Percentiles rank a stretch among this genome's conserved stretches.
phyloP scores from a whole-genome alignment of 352 stramenopile genomes.

The Pythium dissotocum region DNA sequence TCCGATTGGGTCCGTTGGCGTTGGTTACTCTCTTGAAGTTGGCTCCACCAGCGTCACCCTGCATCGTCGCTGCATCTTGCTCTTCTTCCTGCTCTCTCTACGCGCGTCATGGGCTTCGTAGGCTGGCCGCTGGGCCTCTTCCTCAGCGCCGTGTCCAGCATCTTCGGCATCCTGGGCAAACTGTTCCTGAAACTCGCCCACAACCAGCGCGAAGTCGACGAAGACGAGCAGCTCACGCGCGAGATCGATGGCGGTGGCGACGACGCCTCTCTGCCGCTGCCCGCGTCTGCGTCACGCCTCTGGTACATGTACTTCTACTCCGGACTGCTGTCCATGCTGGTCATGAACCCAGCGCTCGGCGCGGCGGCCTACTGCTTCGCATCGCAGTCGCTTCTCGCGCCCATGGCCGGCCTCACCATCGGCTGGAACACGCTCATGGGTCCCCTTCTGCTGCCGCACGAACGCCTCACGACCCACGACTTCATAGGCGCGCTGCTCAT shows the following conservation, averaged over 20 bases:
- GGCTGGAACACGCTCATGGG: slow-evolving; percentile 83
- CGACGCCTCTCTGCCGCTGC: slow-evolving; percentile 9
- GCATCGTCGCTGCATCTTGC: neutral
- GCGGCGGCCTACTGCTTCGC: slow-evolving; percentile 76
- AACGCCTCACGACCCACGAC: slow-evolving; percentile 71
- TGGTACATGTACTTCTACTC: slow-evolving; percentile 75
- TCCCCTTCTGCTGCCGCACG: slow-evolving; percentile 65
- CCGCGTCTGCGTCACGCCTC: slow-evolving; percentile 21
- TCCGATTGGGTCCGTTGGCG: too few species aligned
- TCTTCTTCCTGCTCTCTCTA: neutral
- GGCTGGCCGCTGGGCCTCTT: slow-evolving; percentile 78
- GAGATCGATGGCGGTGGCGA: slow-evolving; percentile 23
- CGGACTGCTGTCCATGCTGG: slow-evolving; percentile 70
- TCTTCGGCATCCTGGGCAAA: slow-evolving; percentile 82
- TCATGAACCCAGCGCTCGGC: slow-evolving; percentile 69
- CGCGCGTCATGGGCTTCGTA: slow-evolving; percentile 40
- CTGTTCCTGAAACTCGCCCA: slow-evolving; percentile 81
- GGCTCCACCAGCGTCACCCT: neutral
- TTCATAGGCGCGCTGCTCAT: slow-evolving; percentile 76
- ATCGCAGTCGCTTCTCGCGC: slow-evolving; percentile 77
- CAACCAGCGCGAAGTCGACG: slow-evolving; percentile 64
- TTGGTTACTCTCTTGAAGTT: slow-evolving; percentile 22
- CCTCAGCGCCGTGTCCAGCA: slow-evolving; percentile 70
- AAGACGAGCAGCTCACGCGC: slow-evolving; percentile 41
- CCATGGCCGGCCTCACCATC: slow-evolving; percentile 81